Conservation (phyloP, 2,329 filamentous ascomycete genomes). For the Penicillium sp. region DNA sequence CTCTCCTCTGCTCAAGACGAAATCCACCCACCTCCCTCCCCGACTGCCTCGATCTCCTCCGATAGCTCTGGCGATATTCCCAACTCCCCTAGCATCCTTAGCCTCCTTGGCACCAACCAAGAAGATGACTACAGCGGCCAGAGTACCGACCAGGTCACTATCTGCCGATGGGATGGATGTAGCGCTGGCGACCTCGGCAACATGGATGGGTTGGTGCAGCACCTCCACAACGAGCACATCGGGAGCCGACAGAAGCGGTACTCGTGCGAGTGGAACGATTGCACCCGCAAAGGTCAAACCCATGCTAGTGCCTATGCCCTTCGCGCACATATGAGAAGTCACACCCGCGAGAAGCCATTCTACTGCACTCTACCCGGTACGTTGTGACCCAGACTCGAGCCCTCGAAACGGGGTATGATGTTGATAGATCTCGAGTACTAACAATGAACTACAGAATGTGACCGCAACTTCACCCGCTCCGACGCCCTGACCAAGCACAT, state of each 20-base stretch:
- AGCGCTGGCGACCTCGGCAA: slow-evolving; percentile 68
- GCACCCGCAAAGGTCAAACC: slow-evolving; percentile 79
- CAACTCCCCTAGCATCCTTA: slow-evolving; percentile 61
- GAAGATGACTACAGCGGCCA: slow-evolving; percentile 69
- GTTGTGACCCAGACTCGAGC: slow-evolving; percentile 23
- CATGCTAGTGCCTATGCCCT: slow-evolving; percentile 95
- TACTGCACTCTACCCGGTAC: slow-evolving; percentile 91
- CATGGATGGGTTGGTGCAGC: slow-evolving; percentile 78
- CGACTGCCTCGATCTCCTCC: slow-evolving; percentile 73
- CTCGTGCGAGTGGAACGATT: slow-evolving; percentile 96
- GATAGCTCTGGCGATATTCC: slow-evolving; percentile 87
- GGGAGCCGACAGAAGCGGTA: slow-evolving; percentile 93
- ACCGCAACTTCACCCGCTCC: slow-evolving; percentile 91
- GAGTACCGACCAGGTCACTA: slow-evolving; percentile 70
- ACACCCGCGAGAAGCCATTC: slow-evolving; percentile 97
- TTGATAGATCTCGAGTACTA: neutral
- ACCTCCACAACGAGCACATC: slow-evolving; percentile 92
- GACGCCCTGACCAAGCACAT: slow-evolving; percentile 97
- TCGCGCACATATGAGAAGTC: slow-evolving; percentile 95
- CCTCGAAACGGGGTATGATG: neutral
- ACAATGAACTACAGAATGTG: slow-evolving; percentile 68
- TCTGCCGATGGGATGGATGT: slow-evolving; percentile 77
- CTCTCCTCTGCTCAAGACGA: slow-evolving; percentile 46
- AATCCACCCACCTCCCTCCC: slow-evolving; percentile 45
- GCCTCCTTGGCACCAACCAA: slow-evolving; percentile 42